Conservation (phyloP, 2,329 filamentous ascomycete species). For the Grosmannia penicillata region DNA sequence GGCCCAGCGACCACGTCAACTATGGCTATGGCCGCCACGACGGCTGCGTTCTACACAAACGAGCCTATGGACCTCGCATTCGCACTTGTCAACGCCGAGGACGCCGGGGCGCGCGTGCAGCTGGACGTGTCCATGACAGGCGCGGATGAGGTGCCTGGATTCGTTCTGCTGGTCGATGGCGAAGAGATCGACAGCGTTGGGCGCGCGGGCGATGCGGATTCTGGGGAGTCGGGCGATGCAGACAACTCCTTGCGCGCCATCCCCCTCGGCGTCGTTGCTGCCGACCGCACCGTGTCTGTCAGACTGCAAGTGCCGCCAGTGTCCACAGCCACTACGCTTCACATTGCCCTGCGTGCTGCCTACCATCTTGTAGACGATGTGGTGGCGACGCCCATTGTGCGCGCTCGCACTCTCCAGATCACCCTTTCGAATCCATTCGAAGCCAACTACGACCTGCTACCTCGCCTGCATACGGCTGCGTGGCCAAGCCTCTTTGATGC, state of each 20-base stretch:
- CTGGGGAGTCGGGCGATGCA: conserved; percentile 20
- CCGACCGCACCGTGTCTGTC: conserved; percentile 25
- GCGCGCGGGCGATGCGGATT: conserved; percentile 1
- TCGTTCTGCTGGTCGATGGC: conserved; percentile 21
- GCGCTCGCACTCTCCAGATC: too few relatives aligned
- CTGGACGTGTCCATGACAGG: conserved; percentile 56
- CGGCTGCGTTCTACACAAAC: conserved; percentile 85
- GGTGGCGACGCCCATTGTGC: conserved; percentile 60
- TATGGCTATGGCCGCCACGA: neutral
- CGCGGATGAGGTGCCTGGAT: conserved; percentile 27
- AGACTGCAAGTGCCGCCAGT: conserved; percentile 35
- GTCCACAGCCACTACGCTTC: conserved; percentile 39
- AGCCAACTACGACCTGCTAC: conserved; percentile 76
- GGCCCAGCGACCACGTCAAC: neutral
- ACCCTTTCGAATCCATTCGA: conserved; percentile 75
- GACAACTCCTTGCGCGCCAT: conserved; percentile 27
- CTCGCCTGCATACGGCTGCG: conserved; percentile 57
- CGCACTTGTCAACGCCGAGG: conserved; percentile 68
- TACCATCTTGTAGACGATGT: conserved; percentile 77
- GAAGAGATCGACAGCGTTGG: conserved; percentile 12
- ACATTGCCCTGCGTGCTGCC: conserved; percentile 55
- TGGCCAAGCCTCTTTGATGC: conserved; percentile 87
- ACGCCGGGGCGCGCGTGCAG: conserved; percentile 57
- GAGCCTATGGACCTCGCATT: conserved; percentile 58
- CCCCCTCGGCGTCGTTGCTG: conserved; percentile 31